These are phyloP conservation scores for Cladophialophora exuberans DNA, from an alignment of 2,329 filamentous ascomycete genomes.

Conservation along the genomic window DNA sequence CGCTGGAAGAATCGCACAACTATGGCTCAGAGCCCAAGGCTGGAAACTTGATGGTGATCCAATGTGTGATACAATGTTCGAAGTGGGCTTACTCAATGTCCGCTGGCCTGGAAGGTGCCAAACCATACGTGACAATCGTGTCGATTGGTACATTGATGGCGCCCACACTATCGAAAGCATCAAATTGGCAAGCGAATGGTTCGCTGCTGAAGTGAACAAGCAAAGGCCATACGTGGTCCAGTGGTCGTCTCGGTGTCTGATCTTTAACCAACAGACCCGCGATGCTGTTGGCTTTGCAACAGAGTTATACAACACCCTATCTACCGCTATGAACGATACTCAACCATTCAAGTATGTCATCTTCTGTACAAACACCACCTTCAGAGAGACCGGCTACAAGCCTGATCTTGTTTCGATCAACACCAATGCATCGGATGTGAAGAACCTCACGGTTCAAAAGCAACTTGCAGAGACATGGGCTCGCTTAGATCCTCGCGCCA, in stretches of 20 bases:
- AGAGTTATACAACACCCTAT: conserved; percentile 63
- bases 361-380: conserved; percentile 79
- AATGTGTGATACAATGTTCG: conserved; percentile 50
- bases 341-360: conserved; percentile 71
- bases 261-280: conserved; percentile 93
- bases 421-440: conserved; percentile 60
- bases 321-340: conserved; percentile 42
- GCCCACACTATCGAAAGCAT: conserved; percentile 88
- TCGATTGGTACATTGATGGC: conserved; percentile 82
- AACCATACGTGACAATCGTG: conserved; percentile 58
- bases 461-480: conserved; percentile 65
- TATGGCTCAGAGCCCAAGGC: conserved; percentile 45
- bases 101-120: conserved; percentile 79
- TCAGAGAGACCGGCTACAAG: conserved; percentile 61
- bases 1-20: conserved; percentile 54
- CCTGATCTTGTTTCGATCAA: conserved; percentile 68
- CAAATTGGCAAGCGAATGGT: conserved; percentile 76
- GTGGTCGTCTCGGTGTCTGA: conserved; percentile 58
- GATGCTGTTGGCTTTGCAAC: conserved; percentile 70
- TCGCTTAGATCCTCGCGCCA: conserved; percentile 55
- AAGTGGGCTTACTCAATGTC: conserved; percentile 67
- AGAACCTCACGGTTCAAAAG: conserved; percentile 68
- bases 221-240: conserved; percentile 11
- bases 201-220: conserved; percentile 55
- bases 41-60: conserved; percentile 23